A percentile compares a stretch with the other conserved stretches of the same genome.
These are phyloP conservation scores for Lyophyllum decastes DNA, from an alignment of 768 basidiomycete species.

Conservation along the genomic window DNA sequence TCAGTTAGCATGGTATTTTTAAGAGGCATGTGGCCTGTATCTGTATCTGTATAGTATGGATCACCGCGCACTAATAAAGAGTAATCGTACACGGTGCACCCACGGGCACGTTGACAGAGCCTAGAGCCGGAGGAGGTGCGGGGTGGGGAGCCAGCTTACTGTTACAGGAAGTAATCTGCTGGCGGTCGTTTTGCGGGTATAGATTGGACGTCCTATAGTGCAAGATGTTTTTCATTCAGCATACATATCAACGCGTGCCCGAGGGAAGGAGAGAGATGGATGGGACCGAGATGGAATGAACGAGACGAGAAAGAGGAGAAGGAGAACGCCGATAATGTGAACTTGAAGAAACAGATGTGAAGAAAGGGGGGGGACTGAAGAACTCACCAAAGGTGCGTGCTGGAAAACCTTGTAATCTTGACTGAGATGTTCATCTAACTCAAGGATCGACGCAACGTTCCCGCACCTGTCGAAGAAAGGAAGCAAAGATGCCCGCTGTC, in stretches of 20 bases:
- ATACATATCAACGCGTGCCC: background rate
- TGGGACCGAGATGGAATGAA: conserved; percentile 2
- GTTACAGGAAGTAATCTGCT: conserved; percentile 86
- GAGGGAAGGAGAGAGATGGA: no score
- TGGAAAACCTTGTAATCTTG: conserved; percentile 97
- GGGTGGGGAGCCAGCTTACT: background rate
- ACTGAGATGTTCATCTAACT: conserved; percentile 88
- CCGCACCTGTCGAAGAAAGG: conserved; percentile 65
- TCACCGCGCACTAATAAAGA: background rate
- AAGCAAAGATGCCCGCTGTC: conserved; percentile 4
- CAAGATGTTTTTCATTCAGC: background rate
- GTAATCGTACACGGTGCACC: background rate
- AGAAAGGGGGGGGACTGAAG: background rate
- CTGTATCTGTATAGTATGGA: no score
- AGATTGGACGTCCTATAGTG: conserved; percentile 70
- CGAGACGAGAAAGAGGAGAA: background rate
- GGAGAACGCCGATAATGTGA: background rate
- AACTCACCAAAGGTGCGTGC: conserved; percentile 81
- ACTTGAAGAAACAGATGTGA: conserved; percentile 3
- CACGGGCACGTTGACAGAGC: no score
- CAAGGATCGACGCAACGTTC: conserved; percentile 92
- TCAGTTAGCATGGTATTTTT: background rate
- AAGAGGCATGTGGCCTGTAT: background rate
- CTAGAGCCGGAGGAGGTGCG: no score
- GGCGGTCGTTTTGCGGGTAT: conserved; percentile 84